Evolutionary conservation across 139 green algal genomes (phyloP).

Genomic region (Chlorella sp.): DNA sequence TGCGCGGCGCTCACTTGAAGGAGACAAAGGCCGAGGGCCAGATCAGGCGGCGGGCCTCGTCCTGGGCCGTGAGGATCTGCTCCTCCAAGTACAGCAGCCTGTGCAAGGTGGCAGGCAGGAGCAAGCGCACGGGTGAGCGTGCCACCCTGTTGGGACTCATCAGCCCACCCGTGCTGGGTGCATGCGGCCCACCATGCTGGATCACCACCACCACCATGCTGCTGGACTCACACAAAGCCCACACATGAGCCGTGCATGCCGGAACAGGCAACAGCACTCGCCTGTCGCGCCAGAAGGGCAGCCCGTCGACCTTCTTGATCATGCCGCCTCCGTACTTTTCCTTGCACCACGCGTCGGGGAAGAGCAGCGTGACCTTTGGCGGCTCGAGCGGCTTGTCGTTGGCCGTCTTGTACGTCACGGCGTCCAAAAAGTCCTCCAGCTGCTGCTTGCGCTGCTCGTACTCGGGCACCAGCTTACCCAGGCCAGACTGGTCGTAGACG

Average conservation of each 20-base stretch:
- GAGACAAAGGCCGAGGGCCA: slow-evolving; percentile 49
- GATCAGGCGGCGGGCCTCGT: neutral
- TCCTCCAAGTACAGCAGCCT: slow-evolving; percentile 36
- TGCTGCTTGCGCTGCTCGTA: slow-evolving; percentile 4
- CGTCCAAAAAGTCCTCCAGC: neutral
- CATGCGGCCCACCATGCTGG: too few relatives aligned
- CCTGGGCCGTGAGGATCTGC: slow-evolving; percentile 26
- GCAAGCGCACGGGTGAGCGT: neutral
- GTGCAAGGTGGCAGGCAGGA: slow-evolving; percentile 9
- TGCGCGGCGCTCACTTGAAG: slow-evolving; percentile 54
- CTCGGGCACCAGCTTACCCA: slow-evolving; percentile 20
- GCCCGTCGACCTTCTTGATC: slow-evolving; percentile 4
- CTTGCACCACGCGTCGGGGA: slow-evolving; percentile 14
- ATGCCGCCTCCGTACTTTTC: slow-evolving; percentile 12
- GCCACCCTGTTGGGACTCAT: too few relatives aligned
- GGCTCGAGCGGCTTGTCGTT: neutral
- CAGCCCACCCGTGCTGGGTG: too few relatives aligned
- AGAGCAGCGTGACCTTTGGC: neutral
- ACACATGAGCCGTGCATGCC: too few relatives aligned
- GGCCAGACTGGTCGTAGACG: slow-evolving; percentile 11
- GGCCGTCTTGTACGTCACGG: neutral
- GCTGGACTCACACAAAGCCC: too few relatives aligned
- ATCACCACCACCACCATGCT: too few relatives aligned
- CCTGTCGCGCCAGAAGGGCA: neutral
- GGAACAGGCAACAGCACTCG: too few relatives aligned